Base-by-base conservation (phyloP, 805 yeast species). In the Metschnikowia peoriensis region DNA sequence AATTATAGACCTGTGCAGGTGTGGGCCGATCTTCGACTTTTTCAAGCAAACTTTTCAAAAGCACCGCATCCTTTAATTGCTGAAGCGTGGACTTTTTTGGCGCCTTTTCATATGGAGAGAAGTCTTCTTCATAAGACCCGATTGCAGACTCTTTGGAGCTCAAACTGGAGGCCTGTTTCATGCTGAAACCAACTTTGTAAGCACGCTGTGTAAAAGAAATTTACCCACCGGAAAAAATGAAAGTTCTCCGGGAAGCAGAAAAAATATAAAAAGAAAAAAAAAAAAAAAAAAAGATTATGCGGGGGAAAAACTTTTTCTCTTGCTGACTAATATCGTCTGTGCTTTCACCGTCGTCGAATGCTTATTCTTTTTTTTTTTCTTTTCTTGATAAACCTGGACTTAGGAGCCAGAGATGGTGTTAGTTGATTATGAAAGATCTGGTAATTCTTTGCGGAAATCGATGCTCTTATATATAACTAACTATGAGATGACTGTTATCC, bases 11-110 rank as follows among this genome's bases (percentile, higher is more conserved):
- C 53, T 66, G 66, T 1, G 66, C 60, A 10, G 76, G 76, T 2
- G 77, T 71, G 22, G 73, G 73, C 45, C 76, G 52, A 39, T 73
- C 77, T 52, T 73, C 77, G 46, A 63, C 56, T 46, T 66, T 68
- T 43, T 67, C 69, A 39, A 70, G 66, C 43, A 69, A 50, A 53
- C 52, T 57, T 16, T 55, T 57, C 42, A 59, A 49, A 16, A 53
- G 49, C 9, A 57, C 37, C 27, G 57, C 60, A 35, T 55, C 55
- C 38, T 55, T 59, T 17, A 51, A 38, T 37, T 47, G 51, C 38
- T 43, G 51, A 28, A 53, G 38, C 27, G 44, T 47, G 35, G 53
- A 40, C 41, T 52, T 52, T 28, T 44, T 29, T 32, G 46, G 44
- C 28, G 46, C 11, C 27, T 38, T 37, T n/a, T 28, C 40, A 40